Base-by-base conservation (phyloP, 2,329 filamentous ascomycete species). In the Trichoderma sp. region DNA sequence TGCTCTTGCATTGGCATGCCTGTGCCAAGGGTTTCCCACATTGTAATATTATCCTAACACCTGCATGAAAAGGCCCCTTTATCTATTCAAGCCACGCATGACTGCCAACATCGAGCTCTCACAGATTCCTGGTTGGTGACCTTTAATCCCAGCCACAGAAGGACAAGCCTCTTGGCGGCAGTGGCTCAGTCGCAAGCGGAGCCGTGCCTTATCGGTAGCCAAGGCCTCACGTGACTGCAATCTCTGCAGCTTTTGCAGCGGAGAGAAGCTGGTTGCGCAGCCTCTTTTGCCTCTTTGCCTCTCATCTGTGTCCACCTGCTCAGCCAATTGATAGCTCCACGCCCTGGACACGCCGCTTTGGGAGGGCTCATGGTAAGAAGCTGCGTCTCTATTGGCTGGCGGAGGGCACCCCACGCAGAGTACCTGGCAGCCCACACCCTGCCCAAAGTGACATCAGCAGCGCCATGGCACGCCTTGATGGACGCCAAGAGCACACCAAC, bases 341-440 rank as follows among this genome's bases (percentile, higher is more conserved):
- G 45, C 57, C 57, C 54, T 45, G 5, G 21, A 41, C 59, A 43
- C 39, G 48, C 58, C 48, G 52, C 48, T 54, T 62, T 62, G 44
- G 58, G 58, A 62, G 58, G 58, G 39, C 59, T 62, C 59, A 62
- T 62, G 59, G 39, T 24, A 39, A 21, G n/a, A 54, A 24, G 21
- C 17, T 7, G 48, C 24, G 19, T 9, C 54, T 54, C 48, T 17
- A 62, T 62, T 62, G 59, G 59, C 59, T 28, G 28, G 26, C 48
- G 24, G 48, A 50, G 10, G 28, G 2, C 56, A 26, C 50, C 43
- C 56, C 44, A 26, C 24, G 19, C 47, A 62, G 30, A 55, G 61
- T 56, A 63, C 51, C 61, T 63, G 61, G 24, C 61, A 63, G 61
- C 51, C 51, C 50, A 48, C 17, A n/a, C 41, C 47, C 51, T 43